Evolutionary conservation across 352 stramenopile species (phyloP).

Genomic region (Pythium scleroteichum): DNA sequence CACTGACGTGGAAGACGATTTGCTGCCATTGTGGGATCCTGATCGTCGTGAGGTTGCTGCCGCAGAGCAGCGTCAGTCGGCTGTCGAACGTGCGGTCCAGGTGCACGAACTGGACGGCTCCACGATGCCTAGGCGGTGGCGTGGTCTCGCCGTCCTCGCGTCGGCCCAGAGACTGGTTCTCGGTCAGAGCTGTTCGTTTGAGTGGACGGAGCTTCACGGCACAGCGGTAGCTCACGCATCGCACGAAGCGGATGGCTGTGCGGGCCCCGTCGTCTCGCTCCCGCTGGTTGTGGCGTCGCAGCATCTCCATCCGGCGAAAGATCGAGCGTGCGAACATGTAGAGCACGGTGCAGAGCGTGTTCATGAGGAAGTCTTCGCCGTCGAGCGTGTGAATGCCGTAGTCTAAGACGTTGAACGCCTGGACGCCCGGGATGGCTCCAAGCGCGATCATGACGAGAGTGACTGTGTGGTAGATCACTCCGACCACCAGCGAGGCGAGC

Average conservation of each 20-base stretch:
- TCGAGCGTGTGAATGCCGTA: slow-evolving; percentile 8
- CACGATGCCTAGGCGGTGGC: not conserved
- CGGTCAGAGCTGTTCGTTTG: not conserved
- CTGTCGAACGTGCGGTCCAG: slow-evolving; percentile 19
- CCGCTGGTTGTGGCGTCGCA: not conserved
- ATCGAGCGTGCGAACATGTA: slow-evolving; percentile 17
- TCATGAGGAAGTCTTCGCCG: slow-evolving; percentile 25
- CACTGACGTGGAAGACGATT: not conserved
- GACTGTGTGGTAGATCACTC: slow-evolving; percentile 6
- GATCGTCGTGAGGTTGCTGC: slow-evolving; percentile 4
- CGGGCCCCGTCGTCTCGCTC: not conserved
- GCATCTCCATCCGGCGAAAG: slow-evolving; percentile 10
- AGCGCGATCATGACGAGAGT: slow-evolving; percentile 9
- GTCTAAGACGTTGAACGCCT: slow-evolving; percentile 19
- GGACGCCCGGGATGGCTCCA: not conserved
- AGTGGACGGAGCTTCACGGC: slow-evolving; percentile 16
- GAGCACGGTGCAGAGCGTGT: slow-evolving; percentile 7
- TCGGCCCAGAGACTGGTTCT: not conserved
- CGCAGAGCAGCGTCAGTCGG: slow-evolving; percentile 11
- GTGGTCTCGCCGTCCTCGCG: not conserved
- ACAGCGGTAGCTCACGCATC: slow-evolving; percentile 24
- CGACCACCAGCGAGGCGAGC: slow-evolving; percentile 6
- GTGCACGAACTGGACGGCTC: not conserved
- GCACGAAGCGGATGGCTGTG: not conserved
- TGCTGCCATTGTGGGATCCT: not conserved